phyloP scores from a whole-genome alignment of 2,329 filamentous ascomycete species.

The Colletotrichum viniferum region DNA sequence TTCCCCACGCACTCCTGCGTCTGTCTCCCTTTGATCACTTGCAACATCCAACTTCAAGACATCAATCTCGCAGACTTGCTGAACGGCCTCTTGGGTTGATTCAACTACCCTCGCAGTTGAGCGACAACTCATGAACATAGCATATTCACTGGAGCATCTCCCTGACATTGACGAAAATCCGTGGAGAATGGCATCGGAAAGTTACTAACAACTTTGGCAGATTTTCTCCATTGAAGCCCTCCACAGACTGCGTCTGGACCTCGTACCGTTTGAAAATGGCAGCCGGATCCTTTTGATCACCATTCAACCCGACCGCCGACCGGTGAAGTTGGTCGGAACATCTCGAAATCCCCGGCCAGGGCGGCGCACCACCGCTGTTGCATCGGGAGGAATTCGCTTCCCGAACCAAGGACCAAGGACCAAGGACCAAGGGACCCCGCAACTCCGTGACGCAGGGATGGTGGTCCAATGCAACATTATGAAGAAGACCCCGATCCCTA shows the following conservation, averaged over 20 bases:
- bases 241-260: not conserved
- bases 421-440: not conserved
- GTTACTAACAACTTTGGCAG: not conserved
- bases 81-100: not conserved
- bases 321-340: not conserved
- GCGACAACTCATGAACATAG: not conserved
- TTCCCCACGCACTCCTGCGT: not conserved
- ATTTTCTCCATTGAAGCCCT: not conserved
- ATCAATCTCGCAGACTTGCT: not conserved
- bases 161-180: not conserved
- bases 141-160: not conserved
- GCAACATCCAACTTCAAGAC: not conserved
- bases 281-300: not conserved
- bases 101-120: not conserved
- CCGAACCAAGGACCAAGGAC: not conserved
- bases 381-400: not conserved
- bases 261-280: not conserved
- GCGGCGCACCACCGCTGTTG: not conserved
- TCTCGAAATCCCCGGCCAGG: not conserved
- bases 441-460: not conserved
- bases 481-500: not conserved
- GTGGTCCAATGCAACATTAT: not conserved
- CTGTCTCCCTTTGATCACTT: not conserved
- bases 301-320: not conserved
- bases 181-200: not conserved